Evolutionary conservation across 2,329 filamentous ascomycete genomes (phyloP).

Genomic region (Grosmannia serpens): DNA sequence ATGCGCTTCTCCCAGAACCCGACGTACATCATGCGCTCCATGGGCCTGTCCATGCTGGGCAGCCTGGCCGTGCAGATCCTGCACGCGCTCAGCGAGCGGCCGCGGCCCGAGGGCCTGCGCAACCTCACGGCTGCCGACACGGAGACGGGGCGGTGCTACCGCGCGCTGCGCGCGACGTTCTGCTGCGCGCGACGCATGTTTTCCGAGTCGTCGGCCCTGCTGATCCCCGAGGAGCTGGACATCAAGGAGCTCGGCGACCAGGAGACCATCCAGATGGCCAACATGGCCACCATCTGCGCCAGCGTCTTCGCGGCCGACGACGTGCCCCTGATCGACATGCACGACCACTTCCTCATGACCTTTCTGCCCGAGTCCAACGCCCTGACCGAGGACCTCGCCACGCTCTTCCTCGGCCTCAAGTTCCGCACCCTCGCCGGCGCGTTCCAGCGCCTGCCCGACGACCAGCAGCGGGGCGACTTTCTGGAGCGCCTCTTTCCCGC

Average conservation of each 20-base stretch:
- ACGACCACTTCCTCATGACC: constrained; percentile 33
- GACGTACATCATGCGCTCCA: constrained; percentile 22
- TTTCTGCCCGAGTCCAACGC: constrained; percentile 27
- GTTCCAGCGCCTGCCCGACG: constrained; percentile 6
- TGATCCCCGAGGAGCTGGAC: constrained; percentile 25
- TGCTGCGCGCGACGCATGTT: constrained; percentile 21
- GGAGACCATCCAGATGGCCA: constrained; percentile 33
- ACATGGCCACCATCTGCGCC: constrained; percentile 34
- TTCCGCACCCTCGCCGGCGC: constrained; percentile 17
- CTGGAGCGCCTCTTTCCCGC: constrained; percentile 44
- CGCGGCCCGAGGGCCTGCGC: constrained; percentile 17
- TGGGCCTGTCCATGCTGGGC: constrained; percentile 23
- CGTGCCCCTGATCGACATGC: constrained; percentile 28
- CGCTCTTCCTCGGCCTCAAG: constrained; percentile 35
- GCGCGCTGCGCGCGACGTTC: constrained; percentile 21
- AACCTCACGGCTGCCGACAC: constrained; percentile 19
- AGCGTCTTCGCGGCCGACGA: constrained; percentile 27
- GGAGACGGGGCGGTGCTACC: constrained; percentile 23
- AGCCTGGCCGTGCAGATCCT: constrained; percentile 26
- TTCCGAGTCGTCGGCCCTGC: constrained; percentile 18
- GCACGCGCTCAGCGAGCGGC: constrained; percentile 23
- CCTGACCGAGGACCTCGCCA: constrained; percentile 28
- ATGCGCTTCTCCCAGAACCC: constrained; percentile 23
- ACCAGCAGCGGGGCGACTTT: constrained; percentile 15
- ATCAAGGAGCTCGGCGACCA: constrained; percentile 25